These are phyloP conservation scores for Podospora pseudopauciseta DNA, from an alignment of 495 filamentous ascomycete genomes.

Conservation along the genomic window DNA sequence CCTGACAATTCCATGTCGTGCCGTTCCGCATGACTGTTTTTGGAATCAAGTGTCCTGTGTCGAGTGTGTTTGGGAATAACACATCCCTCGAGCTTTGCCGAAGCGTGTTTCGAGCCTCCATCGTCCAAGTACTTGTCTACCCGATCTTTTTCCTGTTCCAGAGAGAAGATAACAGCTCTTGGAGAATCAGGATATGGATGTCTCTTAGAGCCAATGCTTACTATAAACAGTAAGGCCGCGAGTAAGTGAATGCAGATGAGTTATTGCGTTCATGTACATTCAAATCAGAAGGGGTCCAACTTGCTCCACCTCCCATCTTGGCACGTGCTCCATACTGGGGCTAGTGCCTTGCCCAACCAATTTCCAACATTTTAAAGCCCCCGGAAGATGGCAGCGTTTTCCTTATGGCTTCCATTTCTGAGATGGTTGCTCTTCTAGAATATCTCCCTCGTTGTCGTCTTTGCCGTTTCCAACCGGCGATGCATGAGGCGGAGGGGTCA, in stretches of 20 bases:
- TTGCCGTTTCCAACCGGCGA: neutral
- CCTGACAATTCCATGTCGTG: slow-evolving; percentile 7
- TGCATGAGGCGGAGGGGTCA: neutral
- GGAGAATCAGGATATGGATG: neutral
- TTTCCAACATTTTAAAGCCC: neutral
- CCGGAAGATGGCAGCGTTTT: neutral
- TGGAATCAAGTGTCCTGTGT: slow-evolving; percentile 16
- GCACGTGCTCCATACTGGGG: neutral
- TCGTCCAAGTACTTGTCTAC: neutral
- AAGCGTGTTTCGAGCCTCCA: slow-evolving; percentile 13
- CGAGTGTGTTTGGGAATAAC: slow-evolving; percentile 25
- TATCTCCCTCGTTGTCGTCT: neutral
- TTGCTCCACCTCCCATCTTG: neutral
- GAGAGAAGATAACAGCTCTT: neutral
- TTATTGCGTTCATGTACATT: neutral
- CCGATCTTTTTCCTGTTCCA: neutral
- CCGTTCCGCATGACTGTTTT: slow-evolving; percentile 8
- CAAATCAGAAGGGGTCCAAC: neutral
- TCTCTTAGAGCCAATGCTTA: neutral
- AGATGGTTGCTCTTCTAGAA: neutral
- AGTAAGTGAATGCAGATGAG: neutral
- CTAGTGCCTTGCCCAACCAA: neutral
- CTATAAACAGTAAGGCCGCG: neutral
- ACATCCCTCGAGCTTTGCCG: slow-evolving; percentile 19
- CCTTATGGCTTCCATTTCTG: neutral